Base-by-base conservation (phyloP, 345 rosid genomes). In the Chamaenerion angustifolium region DNA sequence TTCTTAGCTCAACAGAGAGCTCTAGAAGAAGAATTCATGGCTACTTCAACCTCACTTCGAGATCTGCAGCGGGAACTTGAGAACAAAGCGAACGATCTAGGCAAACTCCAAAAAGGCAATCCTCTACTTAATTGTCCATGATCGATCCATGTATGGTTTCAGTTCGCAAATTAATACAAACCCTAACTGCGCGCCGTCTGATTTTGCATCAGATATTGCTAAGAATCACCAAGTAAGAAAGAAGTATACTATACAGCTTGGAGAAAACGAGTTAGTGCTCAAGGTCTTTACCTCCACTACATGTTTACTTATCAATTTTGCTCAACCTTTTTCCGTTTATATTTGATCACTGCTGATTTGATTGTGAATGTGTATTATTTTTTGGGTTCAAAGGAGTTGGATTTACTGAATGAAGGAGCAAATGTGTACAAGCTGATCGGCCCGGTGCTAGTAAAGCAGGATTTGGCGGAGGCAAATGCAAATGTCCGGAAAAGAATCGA, bases 371-470 rank as follows among this genome's bases (percentile, higher is more conserved):
- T 9, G 40, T 1, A n/a, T 49, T 8, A 12, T 17, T 16, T 51
- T 42, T n/a, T 49, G n/a, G 61, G 54, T 49, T 14, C 64, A 31
- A 54, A 84, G 98, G 95, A 84, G 75, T 70, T 92, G 77, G 86
- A 81, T 71, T 69, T 84, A 64, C 76, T 87, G 60, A 81, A 68
- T 41, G 94, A 87, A 58, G 96, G 51, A n/a, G 95, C 98, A 13
- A 84, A 87, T 57, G 95, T 92, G 25, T 87, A 76, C 75, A 92
- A 92, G 50, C 63, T 92, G 89, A 87, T 87, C 35, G 96, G 98
- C 41, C 95, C 96, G 0, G 95, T 92, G 55, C 86, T 92, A 14
- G 98, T 87, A 76, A 87, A 87, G 77, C 98, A 92, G 67, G 87
- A 86, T 69, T 62, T 90, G 67, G 98, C 96, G 0, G 94, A 90